Percentiles rank a stretch among this genome's conserved stretches.
Evolutionary conservation across 257 asterid species (phyloP).

Genomic region (Fraxinus americana): DNA sequence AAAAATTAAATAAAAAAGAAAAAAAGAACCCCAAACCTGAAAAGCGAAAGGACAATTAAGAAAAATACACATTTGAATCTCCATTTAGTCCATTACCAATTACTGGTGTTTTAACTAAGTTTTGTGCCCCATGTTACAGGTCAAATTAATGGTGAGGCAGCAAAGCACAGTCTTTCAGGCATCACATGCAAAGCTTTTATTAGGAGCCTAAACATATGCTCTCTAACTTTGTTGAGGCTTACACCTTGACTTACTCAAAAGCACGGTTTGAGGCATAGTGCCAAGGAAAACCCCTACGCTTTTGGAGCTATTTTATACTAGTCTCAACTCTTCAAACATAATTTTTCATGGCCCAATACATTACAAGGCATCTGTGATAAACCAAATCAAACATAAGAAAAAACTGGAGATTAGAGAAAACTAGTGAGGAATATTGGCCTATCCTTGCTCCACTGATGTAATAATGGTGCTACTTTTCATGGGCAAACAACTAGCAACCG

Average conservation of each 20-base stretch:
- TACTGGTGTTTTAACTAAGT: background rate
- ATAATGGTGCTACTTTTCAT: background rate
- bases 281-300: background rate
- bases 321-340: background rate
- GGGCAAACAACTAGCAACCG: background rate
- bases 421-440: background rate
- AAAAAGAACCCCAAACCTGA: background rate
- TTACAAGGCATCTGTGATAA: background rate
- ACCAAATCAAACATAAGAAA: background rate
- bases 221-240: background rate
- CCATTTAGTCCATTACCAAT: background rate
- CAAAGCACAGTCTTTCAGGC: background rate
- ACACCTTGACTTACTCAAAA: background rate
- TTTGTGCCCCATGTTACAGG: background rate
- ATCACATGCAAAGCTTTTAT: background rate
- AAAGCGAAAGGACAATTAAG: no score
- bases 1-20: background rate
- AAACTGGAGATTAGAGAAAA: background rate
- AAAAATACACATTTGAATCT: background rate
- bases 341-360: background rate
- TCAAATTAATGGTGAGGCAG: background rate
- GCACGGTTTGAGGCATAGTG: background rate
- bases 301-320: conserved; percentile 16
- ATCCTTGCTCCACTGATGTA: background rate
- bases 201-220: background rate